phyloP scores from a whole-genome alignment of 225 moss, liverwort and hornwort genomes.

The Polytrichum commune region DNA sequence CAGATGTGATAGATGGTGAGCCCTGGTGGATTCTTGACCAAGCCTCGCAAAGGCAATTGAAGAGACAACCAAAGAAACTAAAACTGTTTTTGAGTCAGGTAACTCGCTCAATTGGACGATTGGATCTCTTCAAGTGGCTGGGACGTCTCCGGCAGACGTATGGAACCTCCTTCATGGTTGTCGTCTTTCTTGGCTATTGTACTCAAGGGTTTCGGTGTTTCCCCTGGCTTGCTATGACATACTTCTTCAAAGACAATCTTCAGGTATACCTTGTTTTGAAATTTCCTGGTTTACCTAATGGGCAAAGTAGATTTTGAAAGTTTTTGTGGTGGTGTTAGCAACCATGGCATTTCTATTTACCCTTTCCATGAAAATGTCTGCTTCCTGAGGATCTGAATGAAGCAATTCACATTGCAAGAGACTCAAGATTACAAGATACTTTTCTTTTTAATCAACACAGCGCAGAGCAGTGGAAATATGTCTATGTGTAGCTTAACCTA shows the following conservation, averaged over 20 bases:
- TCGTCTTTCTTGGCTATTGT: slow-evolving; percentile 70
- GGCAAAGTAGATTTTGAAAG: neutral
- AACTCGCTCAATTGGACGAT: neutral
- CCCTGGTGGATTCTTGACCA: slow-evolving; percentile 5
- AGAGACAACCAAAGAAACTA: slow-evolving; percentile 12
- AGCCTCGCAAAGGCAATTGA: neutral
- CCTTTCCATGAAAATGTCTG: too few species aligned
- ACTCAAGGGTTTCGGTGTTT: slow-evolving; percentile 89
- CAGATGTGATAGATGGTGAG: neutral
- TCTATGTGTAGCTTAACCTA: neutral
- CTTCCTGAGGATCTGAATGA: neutral
- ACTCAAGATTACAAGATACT: too few species aligned
- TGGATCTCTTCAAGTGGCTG: slow-evolving; percentile 49
- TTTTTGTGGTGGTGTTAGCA: too few species aligned
- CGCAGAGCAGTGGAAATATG: neutral
- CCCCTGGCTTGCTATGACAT: slow-evolving; percentile 77
- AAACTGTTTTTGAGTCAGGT: slow-evolving; percentile 10
- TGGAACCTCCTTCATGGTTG: slow-evolving; percentile 59
- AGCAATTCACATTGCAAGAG: neutral
- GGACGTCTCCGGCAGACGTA: slow-evolving; percentile 51
- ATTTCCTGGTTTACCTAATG: neutral
- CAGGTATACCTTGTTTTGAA: slow-evolving; percentile 28
- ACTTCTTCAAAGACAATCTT: slow-evolving; percentile 74
- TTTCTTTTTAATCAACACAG: too few species aligned
- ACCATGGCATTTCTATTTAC: too few species aligned